Evolutionary conservation across 2,329 filamentous ascomycete species (phyloP), one percentile per base, ranked within the genome.

Genomic region (Magnaporthiopsis incrustans): DNA sequence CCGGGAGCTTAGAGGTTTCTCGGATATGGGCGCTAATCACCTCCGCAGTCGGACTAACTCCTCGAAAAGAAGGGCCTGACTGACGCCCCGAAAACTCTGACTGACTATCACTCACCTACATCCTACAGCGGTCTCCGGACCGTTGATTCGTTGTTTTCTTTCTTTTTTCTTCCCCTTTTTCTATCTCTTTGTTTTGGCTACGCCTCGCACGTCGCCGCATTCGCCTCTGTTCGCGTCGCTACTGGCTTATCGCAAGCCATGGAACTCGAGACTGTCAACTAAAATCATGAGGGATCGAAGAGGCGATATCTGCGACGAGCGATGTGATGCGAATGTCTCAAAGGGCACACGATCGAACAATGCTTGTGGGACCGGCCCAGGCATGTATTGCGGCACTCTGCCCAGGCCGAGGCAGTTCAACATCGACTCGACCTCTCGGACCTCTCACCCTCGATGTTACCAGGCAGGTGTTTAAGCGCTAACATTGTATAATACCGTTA

Each of bases 1-100:
- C 60, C 60, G 6, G 60, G 60, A 53, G 60, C 60, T n/a, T 61
- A 61, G 60, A 61, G 27, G 15, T 30, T 53, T n/a, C 44, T 53
- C 44, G 44, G 7, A 53, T 22, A 30, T 8, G 8, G 44, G 44
- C 22, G 44, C 44, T n/a, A n/a, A 53, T 53, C 44, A n/a, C 5
- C 44, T 53, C 44, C 18, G 11, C 44, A n/a, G 22, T n/a, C 22
- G 8, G 44, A 53, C 44, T 53, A 53, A 53, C 44, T 10, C 44
- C 4, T 7, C 44, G 18, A 53, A 7, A 18, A 53, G 44, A n/a
- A n/a, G 18, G 44, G 44, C 44, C 18, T 53, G 44, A 53, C 44
- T 53, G 22, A 53, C 12, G 7, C 44, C 22, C 44, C 22, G 44
- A 53, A 22, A 53, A 53, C 4, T 53, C 44, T 53, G 22, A 53